A percentile compares a stretch with the other conserved stretches of the same genome.
Conservation (phyloP, 257 asterid genomes). For the Primulina tabacum region DNA sequence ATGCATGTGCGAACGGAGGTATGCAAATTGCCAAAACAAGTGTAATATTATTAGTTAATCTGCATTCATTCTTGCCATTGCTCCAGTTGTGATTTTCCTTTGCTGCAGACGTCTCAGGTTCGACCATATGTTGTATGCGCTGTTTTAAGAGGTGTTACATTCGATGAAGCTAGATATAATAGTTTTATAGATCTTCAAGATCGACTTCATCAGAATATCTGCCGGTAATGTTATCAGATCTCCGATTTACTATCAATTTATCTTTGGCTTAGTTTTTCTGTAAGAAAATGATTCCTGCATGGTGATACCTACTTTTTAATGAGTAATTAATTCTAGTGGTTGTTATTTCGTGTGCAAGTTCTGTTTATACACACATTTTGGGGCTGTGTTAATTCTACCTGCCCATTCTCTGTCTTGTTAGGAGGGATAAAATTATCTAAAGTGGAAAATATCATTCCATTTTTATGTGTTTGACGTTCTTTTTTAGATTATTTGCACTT, state of each 20-base stretch:
- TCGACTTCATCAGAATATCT: constrained; percentile 89
- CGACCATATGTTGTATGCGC: constrained; percentile 94
- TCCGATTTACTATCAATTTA: constrained; percentile 3
- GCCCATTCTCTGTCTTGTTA: no score
- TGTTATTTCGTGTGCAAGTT: constrained; percentile 1
- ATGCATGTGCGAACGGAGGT: constrained; percentile 81
- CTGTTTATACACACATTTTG: background rate
- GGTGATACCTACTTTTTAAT: background rate
- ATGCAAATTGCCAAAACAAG: constrained; percentile 16
- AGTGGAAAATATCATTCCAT: no score
- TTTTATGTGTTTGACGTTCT: no score
- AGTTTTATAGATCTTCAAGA: constrained; percentile 98
- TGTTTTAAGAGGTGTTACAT: constrained; percentile 80
- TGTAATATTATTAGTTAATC: constrained; percentile 4
- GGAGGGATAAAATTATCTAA: no score
- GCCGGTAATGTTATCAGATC: constrained; percentile 54
- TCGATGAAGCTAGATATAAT: constrained; percentile 77
- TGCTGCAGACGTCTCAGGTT: constrained; percentile 60
- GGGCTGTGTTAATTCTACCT: no score
- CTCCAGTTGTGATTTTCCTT: constrained; percentile 7
- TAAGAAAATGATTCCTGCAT: background rate
- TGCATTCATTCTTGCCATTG: background rate
- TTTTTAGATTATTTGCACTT: no score
- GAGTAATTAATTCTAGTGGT: background rate
- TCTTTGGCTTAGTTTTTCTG: background rate